Conservation (phyloP, 768 basidiomycete genomes). For the Lentinula guzmanii region DNA sequence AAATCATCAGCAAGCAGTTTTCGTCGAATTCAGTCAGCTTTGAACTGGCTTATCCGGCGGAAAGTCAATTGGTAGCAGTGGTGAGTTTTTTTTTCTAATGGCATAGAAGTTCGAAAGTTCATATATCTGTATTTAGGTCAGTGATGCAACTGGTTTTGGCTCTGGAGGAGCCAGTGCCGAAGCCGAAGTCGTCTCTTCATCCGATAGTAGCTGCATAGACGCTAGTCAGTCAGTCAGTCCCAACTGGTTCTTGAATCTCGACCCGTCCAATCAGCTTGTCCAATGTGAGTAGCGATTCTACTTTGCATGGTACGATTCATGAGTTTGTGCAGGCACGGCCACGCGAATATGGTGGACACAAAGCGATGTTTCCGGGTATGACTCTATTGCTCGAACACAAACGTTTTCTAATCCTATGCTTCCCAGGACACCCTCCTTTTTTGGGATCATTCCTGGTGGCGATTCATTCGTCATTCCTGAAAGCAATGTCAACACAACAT, state of each 20-base stretch:
- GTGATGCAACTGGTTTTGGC: constrained; percentile 57
- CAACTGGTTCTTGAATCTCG: constrained; percentile 53
- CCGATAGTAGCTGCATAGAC: constrained; percentile 58
- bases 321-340: constrained; percentile 8
- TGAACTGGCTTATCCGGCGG: constrained; percentile 55
- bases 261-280: constrained; percentile 56
- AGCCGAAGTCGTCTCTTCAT: constrained; percentile 45
- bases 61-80: constrained; percentile 72
- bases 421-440: constrained; percentile 50
- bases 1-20: constrained; percentile 52
- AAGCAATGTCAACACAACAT: constrained; percentile 33
- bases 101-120: neutral
- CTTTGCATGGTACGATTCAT: neutral
- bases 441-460: constrained; percentile 76
- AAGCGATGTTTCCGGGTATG: constrained; percentile 47
- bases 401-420: neutral
- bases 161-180: constrained; percentile 71
- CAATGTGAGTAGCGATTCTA: constrained; percentile 37
- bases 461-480: constrained; percentile 63
- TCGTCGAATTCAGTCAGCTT: constrained; percentile 38
- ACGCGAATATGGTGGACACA: constrained; percentile 66
- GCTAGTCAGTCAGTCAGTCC: constrained; percentile 39
- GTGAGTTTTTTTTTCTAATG: constrained; percentile 37
- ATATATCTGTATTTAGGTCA: constrained; percentile 35
- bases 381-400: neutral